Base-by-base conservation (phyloP, 352 stramenopile genomes). In the Pythium dissotocum region DNA sequence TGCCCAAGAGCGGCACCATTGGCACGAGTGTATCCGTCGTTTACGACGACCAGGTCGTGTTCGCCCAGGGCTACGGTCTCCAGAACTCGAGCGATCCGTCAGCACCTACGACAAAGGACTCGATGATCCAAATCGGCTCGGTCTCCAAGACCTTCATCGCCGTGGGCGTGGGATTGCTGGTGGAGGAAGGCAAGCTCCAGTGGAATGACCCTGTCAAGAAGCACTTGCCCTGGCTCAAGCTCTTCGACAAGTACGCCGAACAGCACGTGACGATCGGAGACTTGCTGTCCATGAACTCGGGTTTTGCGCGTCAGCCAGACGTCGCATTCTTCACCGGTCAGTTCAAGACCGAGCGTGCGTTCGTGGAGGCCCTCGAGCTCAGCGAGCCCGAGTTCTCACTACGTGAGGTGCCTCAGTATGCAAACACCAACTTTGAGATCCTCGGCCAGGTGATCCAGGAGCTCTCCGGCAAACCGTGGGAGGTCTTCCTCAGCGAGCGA, bases 71-170 rank as follows among this genome's bases (percentile, higher is more conserved):
- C 8, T 63, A 64, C 28, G 65, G 58, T 14, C 21, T 72, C 5
- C 62, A 44, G 1, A 35, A n/a, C 14, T 70, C 58, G 33, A 78
- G 78, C 24, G 77, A 88, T 26, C 63, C 58, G 0, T 60, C 46
- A 13, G 80, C 65, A 24, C n/a, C 52, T 0, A 78, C 85, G 21
- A 79, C 80, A 0, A 71, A 60, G 33, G 63, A 77, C 12, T 78
- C 80, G 21, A 61, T 88, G 48, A 90, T 91, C 58, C 76, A 91
- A 68, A 88, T 91, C 52, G 83, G 83, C 9, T 91, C 83, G 5
- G 74, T 91, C 24, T 78, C 79, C 1, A 91, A 91, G 70, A 90
- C 81, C 5, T 83, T 90, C 44, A 78, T 90, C 35, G 73, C 77
- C 24, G 52, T 78, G 7, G 72, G 26, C 0, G 63, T 78, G 24